These are phyloP conservation scores for Ustilago vetiveriae DNA, from an alignment of 1,284 basidiomycete species.

Conservation along the genomic window DNA sequence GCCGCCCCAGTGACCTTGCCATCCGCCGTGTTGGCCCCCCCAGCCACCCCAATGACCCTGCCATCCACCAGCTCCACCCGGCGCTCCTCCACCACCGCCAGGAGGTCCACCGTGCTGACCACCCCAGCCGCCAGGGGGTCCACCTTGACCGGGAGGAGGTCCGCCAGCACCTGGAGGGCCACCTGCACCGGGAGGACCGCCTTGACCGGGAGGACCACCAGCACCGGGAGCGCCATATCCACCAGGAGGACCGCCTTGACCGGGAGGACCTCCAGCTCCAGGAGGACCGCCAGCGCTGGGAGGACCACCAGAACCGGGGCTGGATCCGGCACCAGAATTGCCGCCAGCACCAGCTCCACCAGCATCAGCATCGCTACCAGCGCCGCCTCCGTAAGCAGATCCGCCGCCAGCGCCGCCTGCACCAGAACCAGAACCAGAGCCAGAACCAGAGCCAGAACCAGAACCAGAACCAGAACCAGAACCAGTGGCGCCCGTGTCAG, in stretches of 20 bases:
- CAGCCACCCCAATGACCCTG: background rate
- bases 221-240: background rate
- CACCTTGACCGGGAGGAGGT: background rate
- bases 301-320: background rate
- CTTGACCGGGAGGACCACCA: background rate
- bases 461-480: no score
- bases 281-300: background rate
- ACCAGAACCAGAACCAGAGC: constrained; percentile 5
- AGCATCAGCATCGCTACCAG: background rate
- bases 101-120: background rate
- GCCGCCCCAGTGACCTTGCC: background rate
- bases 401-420: constrained; percentile 9
- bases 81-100: constrained; percentile 2
- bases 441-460: constrained; percentile 2
- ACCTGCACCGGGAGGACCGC: background rate
- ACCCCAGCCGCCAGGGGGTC: background rate
- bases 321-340: background rate
- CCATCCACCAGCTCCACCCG: background rate
- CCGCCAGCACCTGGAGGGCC: background rate
- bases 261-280: background rate
- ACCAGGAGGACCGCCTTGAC: background rate
- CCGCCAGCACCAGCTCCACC: constrained; percentile 3
- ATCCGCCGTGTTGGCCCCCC: background rate
- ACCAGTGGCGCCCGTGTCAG: constrained; percentile 3
- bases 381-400: background rate